Evolutionary conservation across 2,329 filamentous ascomycete species (phyloP).

Genomic region (Hypomyces perniciosus): DNA sequence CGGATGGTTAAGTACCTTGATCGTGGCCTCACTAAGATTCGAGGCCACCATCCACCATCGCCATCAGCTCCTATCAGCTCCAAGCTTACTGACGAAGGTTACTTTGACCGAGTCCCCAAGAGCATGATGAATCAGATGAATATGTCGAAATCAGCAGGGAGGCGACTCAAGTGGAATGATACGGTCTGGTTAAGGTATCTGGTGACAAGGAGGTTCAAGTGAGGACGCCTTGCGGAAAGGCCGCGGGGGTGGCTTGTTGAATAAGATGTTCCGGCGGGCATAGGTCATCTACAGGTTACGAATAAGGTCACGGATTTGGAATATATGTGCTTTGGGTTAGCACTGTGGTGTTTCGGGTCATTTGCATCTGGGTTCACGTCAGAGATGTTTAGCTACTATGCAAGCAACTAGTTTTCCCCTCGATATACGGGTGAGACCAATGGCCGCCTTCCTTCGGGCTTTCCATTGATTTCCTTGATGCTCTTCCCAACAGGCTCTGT

Average conservation of each 20-base stretch:
- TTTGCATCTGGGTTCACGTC: not conserved
- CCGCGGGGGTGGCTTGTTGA: constrained; percentile 28
- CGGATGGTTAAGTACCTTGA: constrained; percentile 45
- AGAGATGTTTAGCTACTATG: not conserved
- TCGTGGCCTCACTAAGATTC: constrained; percentile 40
- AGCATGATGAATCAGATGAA: constrained; percentile 26
- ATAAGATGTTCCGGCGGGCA: constrained; percentile 31
- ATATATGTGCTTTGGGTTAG: constrained; percentile 3
- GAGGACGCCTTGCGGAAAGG: constrained; percentile 18
- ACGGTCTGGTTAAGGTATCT: not conserved
- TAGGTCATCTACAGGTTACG: constrained; percentile 3
- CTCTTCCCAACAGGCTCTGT: too few species aligned
- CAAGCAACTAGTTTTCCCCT: not conserved
- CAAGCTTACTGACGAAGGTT: constrained; percentile 26
- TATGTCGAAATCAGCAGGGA: constrained; percentile 29
- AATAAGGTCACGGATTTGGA: not conserved
- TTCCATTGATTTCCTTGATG: too few species aligned
- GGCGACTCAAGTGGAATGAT: constrained; percentile 17
- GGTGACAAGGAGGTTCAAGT: constrained; percentile 1
- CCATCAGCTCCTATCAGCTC: constrained; percentile 20
- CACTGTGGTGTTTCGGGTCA: constrained; percentile 4
- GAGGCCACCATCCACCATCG: constrained; percentile 20
- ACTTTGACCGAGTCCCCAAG: constrained; percentile 21
- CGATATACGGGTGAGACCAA: not conserved
- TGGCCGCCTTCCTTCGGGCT: not conserved